Evolutionary conservation across 768 basidiomycete species (phyloP).

Genomic region (Sistotremastrum suecicum): DNA sequence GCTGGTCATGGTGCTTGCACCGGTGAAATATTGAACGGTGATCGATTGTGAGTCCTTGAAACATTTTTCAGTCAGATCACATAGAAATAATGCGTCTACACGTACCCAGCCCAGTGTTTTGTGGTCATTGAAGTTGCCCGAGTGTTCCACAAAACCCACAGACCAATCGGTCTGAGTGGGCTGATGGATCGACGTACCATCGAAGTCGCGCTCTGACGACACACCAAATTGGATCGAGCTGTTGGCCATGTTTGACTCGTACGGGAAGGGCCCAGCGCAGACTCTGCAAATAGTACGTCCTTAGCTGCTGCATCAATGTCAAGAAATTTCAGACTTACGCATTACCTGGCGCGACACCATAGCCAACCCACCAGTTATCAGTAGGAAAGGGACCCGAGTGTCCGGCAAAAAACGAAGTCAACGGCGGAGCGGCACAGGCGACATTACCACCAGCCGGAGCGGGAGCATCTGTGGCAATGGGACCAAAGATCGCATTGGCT

Average conservation of each 20-base stretch:
- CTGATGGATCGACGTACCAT: constrained; percentile 21
- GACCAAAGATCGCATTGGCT: constrained; percentile 10
- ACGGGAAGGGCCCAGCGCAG: constrained; percentile 20
- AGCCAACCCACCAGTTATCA: constrained; percentile 23
- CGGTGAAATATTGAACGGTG: constrained; percentile 22
- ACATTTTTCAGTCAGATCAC: background rate
- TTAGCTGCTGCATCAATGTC: background rate
- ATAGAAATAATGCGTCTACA: background rate
- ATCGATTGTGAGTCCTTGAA: constrained; percentile 20
- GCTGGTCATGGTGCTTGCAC: constrained; percentile 18
- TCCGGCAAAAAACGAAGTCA: constrained; percentile 20
- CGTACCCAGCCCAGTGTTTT: constrained; percentile 21
- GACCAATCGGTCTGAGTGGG: constrained; percentile 20
- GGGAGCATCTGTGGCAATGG: constrained; percentile 15
- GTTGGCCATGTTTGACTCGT: constrained; percentile 15
- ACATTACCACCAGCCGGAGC: constrained; percentile 14
- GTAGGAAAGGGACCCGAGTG: constrained; percentile 21
- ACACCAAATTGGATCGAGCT: constrained; percentile 19
- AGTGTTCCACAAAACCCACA: constrained; percentile 18
- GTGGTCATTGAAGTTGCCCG: constrained; percentile 17
- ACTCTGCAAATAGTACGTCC: constrained; percentile 8
- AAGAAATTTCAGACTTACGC: constrained; percentile 8
- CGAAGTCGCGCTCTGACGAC: constrained; percentile 17
- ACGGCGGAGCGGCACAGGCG: constrained; percentile 15
- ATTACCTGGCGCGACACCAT: constrained; percentile 15